Base-by-base conservation (phyloP, 2,329 filamentous ascomycete genomes). In the Penicillium brevicompactum region DNA sequence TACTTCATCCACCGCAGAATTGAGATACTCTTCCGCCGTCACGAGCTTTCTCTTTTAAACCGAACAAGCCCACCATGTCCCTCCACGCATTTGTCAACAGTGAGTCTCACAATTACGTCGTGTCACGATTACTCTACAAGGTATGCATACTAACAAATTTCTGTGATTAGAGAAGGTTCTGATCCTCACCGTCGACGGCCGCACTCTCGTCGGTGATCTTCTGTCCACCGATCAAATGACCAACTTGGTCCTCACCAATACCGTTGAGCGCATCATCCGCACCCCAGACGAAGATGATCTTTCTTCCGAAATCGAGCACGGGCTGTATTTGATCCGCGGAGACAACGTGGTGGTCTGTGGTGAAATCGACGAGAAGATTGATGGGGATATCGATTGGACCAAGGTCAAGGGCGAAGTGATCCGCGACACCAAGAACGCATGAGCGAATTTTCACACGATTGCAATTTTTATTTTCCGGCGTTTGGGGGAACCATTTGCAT, bases 321-420 rank as follows among this genome's bases (percentile, higher is more conserved):
- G 94, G 1, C 78, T 97, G 5, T 97, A 97, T 73, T 83, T 99
- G 55, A 90, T 99, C 54, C 85, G 94, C 57, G 94, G 94, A 49
- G 94, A 99, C 73, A 97, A 95, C 69, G 93, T 99, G 46, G 92
- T 92, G 59, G 82, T 95, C 14, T 90, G 94, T 55, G 94, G 94
- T 2, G 80, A 95, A 54, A 87, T 99, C 31, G 92, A 99, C 73
- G 92, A 96, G 75, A 84, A 89, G 65, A 79, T 97, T 56, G 94
- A 99, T 76, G 84, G 82, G 38, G 92, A 88, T 66, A 97, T 99
- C 70, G 88, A 97, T 77, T 99, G 94, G 94, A 82, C 83, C 18
- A 87, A 95, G 74, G 94, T 99, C 38, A 88, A 89, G 71, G 93
- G 93, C 4, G 86, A 87, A 56, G 86, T 89, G 30, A 89, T 97